Evolutionary conservation across 2,329 filamentous ascomycete genomes (phyloP).

Genomic region (Paracorniculantispora psalliotae): DNA sequence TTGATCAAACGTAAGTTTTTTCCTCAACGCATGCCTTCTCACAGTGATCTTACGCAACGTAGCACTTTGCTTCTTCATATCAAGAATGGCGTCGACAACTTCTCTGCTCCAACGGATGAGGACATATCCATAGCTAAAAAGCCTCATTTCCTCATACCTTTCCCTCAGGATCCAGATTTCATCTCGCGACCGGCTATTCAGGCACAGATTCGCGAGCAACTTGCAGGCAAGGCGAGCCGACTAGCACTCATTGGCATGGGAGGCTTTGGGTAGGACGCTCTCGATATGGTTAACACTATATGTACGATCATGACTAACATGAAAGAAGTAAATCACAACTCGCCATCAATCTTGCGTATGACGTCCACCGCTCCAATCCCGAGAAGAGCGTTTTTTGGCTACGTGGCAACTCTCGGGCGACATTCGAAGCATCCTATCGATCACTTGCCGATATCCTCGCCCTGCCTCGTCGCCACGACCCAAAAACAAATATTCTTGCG

Average conservation of each 20-base stretch:
- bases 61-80: constrained; percentile 10
- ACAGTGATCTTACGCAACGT: background rate
- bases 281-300: background rate
- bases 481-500: constrained; percentile 10
- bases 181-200: constrained; percentile 13
- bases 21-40: background rate
- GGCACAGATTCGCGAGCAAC: constrained; percentile 11
- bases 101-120: background rate
- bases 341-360: constrained; percentile 17
- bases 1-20: constrained; percentile 11
- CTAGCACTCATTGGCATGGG: constrained; percentile 16
- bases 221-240: background rate
- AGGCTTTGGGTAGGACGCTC: constrained; percentile 14
- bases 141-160: constrained; percentile 14
- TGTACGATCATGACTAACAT: constrained; percentile 11
- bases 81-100: background rate
- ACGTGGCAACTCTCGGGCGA: constrained; percentile 3
- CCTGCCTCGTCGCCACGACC: constrained; percentile 14
- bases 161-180: constrained; percentile 16
- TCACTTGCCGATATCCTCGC: constrained; percentile 12
- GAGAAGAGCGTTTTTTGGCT: constrained; percentile 18
- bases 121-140: constrained; percentile 4
- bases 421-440: constrained; percentile 16
- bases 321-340: constrained; percentile 18
- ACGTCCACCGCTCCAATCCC: background rate